A percentile compares a stretch with the other conserved stretches of the same genome.
These are phyloP conservation scores for Pisolithus sp. DNA, from an alignment of 768 basidiomycete genomes.

Conservation along the genomic window DNA sequence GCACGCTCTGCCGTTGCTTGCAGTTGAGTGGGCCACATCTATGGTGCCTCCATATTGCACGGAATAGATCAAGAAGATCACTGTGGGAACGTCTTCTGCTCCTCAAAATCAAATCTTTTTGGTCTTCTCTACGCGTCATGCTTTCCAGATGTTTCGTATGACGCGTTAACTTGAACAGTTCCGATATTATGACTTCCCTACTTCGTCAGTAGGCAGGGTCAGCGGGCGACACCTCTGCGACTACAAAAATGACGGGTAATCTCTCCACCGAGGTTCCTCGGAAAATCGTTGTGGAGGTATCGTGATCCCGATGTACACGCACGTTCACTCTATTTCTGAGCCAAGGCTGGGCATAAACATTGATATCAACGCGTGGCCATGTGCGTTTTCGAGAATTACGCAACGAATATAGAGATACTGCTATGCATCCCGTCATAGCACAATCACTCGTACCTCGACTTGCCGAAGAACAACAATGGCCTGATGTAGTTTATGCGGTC, in stretches of 20 bases:
- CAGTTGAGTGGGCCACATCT: too few relatives aligned
- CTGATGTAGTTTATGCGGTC: not conserved
- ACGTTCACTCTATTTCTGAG: not conserved
- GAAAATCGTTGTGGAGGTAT: not conserved
- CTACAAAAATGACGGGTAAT: not conserved
- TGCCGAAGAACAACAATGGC: not conserved
- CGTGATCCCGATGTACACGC: not conserved
- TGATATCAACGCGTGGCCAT: not conserved
- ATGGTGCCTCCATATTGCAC: too few relatives aligned
- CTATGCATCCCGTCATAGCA: not conserved
- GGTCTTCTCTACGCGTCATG: too few relatives aligned
- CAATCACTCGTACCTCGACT: not conserved
- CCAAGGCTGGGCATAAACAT: not conserved
- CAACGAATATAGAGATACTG: not conserved
- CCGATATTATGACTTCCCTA: too few relatives aligned
- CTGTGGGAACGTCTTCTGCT: too few relatives aligned
- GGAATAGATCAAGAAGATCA: too few relatives aligned
- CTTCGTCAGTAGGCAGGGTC: not conserved
- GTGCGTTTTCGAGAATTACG: not conserved
- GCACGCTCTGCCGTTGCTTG: too few relatives aligned
- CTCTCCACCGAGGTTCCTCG: slow-evolving; percentile 1
- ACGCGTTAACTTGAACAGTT: too few relatives aligned
- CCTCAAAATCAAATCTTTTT: too few relatives aligned
- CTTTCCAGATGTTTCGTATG: too few relatives aligned
- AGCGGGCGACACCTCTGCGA: not conserved